phyloP scores from a whole-genome alignment of 73 alveolate species.

The Blepharisma japonicum region DNA sequence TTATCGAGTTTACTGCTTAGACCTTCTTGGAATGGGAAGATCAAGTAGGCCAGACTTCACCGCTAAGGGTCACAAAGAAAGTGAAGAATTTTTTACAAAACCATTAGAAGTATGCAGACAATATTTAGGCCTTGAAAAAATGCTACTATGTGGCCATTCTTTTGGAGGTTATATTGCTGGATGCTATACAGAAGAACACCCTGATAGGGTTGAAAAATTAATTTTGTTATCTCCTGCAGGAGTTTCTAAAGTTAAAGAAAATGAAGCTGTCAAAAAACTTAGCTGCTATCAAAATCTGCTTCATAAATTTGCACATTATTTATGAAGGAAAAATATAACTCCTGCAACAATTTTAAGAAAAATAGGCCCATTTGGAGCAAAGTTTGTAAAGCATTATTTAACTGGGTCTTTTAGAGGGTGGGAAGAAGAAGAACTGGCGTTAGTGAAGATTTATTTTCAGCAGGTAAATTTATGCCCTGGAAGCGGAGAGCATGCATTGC shows the following conservation, averaged over 20 bases:
- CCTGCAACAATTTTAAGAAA: slow-evolving; percentile 34
- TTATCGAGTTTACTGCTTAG: slow-evolving; percentile 57
- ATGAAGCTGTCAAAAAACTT: not conserved
- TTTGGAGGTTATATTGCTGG: slow-evolving; percentile 75
- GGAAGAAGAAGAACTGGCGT: slow-evolving; percentile 36
- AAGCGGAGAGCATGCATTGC: slow-evolving; percentile 53
- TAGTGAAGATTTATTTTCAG: slow-evolving; percentile 35
- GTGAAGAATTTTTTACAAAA: slow-evolving; percentile 56
- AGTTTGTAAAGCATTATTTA: slow-evolving; percentile 30
- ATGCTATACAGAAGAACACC: slow-evolving; percentile 56
- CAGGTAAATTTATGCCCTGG: slow-evolving; percentile 50
- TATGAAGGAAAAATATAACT: slow-evolving; percentile 22
- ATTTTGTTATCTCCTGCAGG: slow-evolving; percentile 70
- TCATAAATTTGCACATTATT: not conserved
- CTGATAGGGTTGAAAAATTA: slow-evolving; percentile 53
- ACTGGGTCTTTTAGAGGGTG: slow-evolving; percentile 15
- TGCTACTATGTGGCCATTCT: slow-evolving; percentile 69
- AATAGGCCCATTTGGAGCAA: slow-evolving; percentile 20
- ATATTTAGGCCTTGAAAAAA: slow-evolving; percentile 42
- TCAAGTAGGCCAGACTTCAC: slow-evolving; percentile 54
- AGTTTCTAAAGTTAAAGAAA: slow-evolving; percentile 40
- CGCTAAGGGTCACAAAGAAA: slow-evolving; percentile 48
- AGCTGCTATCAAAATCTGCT: not conserved
- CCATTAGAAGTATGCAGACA: slow-evolving; percentile 65
- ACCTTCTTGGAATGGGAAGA: slow-evolving; percentile 72